phyloP scores from a whole-genome alignment of 1,284 basidiomycete species.

The Sporisorium reilianum region DNA sequence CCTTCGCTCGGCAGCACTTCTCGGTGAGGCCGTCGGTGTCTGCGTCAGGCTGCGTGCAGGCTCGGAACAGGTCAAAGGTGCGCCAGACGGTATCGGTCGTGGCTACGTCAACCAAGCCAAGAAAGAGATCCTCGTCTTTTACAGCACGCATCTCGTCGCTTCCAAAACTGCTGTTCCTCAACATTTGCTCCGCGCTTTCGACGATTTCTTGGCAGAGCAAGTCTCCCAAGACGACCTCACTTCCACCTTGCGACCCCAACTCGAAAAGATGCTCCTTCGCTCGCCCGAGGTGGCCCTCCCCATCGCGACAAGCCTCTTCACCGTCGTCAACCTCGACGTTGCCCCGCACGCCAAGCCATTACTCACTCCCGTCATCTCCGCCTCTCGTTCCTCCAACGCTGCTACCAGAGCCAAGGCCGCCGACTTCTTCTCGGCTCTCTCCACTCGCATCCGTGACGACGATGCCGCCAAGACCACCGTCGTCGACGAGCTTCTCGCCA shows the following conservation, averaged over 20 bases:
- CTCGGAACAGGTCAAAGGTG: conserved; percentile 53
- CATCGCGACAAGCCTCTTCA: conserved; percentile 49
- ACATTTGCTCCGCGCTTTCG: conserved; percentile 46
- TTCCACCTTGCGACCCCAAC: conserved; percentile 55
- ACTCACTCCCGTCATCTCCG: conserved; percentile 47
- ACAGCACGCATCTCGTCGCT: conserved; percentile 58
- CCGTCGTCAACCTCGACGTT: conserved; percentile 38
- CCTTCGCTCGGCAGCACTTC: conserved; percentile 38
- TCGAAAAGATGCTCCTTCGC: conserved; percentile 66
- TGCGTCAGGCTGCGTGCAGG: conserved; percentile 53
- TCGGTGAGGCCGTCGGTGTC: conserved; percentile 57
- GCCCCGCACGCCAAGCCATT: conserved; percentile 47
- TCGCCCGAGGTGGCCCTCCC: conserved; percentile 63
- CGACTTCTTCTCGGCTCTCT: conserved; percentile 42
- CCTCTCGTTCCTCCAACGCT: conserved; percentile 55
- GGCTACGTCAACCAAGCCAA: conserved; percentile 40
- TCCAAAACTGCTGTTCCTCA: conserved; percentile 54
- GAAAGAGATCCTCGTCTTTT: conserved; percentile 51
- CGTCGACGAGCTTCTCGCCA: conserved; percentile 53
- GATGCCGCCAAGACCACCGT: conserved; percentile 22
- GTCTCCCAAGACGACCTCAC: conserved; percentile 54
- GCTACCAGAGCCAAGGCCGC: conserved; percentile 50
- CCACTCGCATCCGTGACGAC: conserved; percentile 30
- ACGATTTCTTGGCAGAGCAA: conserved; percentile 52
- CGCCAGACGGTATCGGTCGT: conserved; percentile 45